Base-by-base conservation (phyloP, 2,329 filamentous ascomycete genomes). In the Mycosphaerella sp. region DNA sequence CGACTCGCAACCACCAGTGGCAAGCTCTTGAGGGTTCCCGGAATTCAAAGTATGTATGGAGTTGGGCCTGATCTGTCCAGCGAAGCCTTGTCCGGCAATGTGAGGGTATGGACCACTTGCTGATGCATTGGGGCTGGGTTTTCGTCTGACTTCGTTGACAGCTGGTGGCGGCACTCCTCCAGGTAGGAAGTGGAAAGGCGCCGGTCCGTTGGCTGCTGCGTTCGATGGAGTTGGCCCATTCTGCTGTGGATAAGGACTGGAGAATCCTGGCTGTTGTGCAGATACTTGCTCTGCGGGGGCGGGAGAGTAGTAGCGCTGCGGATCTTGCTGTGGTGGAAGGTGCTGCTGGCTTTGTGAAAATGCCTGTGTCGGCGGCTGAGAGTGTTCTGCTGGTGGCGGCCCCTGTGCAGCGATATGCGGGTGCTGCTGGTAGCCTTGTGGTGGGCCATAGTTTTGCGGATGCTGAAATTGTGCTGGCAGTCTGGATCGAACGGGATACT, bases 11-110 rank as follows among this genome's bases (percentile, higher is more conserved):
- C 73, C 71, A 9, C 70, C 68, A 4, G 74, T 75, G 14, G 74
- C 71, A 14, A 78, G 67, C 62, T 78, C 76, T 55, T 77, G 75
- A 4, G 76, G 75, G 44, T 70, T 67, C 21, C 69, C 70, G 45
- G 61, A 64, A 58, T 70, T 70, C 10, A 69, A 64, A 0, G 68
- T 70, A 61, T 67, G 71, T 66, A 65, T 73, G 63, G 54, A 71
- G 54, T 62, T 68, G 9, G 69, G 69, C 45, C 67, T 59, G 60
- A 65, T 75, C 70, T 61, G 73, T 62, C 57, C 60, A 67, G 67
- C 65, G 46, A 68, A 68, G 11, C 46, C 58, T 23, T 60, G 57
- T 17, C 57, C 58, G 42, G 57, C 71, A 69, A 62, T 70, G 72
- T 64, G 65, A n/a, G 63, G 72, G 71, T 53, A 61, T 53, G 51